A percentile compares a stretch with the other conserved stretches of the same genome.
Evolutionary conservation across 345 rosid genomes (phyloP).

Genomic region (Pseudoturritis turrita): DNA sequence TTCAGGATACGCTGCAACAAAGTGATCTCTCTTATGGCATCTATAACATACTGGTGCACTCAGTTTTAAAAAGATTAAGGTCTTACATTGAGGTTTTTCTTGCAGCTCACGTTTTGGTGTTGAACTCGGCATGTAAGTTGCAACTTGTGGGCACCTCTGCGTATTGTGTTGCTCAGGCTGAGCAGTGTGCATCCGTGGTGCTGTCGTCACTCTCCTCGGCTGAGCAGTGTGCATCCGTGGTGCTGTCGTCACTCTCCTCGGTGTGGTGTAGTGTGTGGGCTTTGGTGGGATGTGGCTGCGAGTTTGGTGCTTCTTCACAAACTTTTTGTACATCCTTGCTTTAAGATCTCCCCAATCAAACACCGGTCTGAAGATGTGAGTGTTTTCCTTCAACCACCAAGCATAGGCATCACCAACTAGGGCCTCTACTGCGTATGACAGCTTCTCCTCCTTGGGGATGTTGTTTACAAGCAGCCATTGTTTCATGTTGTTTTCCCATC

Average conservation of each 20-base stretch:
- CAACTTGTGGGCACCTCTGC: no score
- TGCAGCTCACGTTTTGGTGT: no score
- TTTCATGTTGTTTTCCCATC: neutral
- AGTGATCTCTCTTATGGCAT: no score
- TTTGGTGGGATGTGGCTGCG: neutral
- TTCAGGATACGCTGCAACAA: neutral
- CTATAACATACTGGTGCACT: no score
- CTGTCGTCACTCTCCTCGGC: no score
- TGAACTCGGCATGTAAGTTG: no score
- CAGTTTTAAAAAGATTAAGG: no score
- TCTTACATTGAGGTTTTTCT: no score
- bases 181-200: no score
- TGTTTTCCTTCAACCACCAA: neutral
- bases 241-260: no score
- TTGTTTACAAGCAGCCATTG: neutral
- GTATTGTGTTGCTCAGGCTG: no score
- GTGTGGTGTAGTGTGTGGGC: neutral
- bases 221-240: no score
- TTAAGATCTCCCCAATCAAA: neutral
- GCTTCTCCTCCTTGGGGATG: neutral
- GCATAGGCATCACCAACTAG: neutral
- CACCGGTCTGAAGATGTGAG: neutral
- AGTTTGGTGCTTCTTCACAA: neutral
- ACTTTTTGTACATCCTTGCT: neutral
- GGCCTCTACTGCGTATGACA: neutral